These are phyloP conservation scores for Circinella minor DNA, from an alignment of 371 early-diverging fungal species.

Conservation along the genomic window DNA sequence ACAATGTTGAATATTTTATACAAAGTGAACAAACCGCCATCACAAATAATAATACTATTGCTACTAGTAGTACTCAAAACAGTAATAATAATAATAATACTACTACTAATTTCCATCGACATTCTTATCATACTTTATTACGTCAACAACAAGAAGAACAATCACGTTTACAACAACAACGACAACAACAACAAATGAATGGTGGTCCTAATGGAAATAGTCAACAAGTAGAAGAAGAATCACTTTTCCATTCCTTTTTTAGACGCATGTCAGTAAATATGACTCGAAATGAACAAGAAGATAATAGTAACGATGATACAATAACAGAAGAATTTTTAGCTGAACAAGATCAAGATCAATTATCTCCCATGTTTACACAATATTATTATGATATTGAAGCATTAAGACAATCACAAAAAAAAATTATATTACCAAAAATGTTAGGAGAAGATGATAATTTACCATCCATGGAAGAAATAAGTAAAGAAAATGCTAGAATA, in stretches of 20 bases:
- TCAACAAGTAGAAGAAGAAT: conserved; percentile 7
- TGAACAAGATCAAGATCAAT: conserved; percentile 18
- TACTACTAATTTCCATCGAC: background rate
- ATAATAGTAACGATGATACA: conserved; percentile 22
- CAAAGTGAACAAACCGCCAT: background rate
- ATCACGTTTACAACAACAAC: background rate
- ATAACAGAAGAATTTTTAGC: conserved; percentile 17
- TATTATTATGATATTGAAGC: too few relatives aligned
- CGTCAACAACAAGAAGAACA: background rate
- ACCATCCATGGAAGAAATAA: conserved; percentile 47
- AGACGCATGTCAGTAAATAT: conserved; percentile 41
- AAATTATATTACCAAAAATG: background rate
- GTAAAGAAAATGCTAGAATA: conserved; percentile 17
- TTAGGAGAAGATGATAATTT: conserved; percentile 31
- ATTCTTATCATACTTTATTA: conserved; percentile 5
- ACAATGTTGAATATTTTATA: conserved; percentile 22
- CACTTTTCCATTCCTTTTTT: conserved; percentile 34
- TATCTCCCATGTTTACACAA: background rate
- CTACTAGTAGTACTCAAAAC: too few relatives aligned
- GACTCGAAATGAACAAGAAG: conserved; percentile 25
- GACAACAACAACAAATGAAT: too few relatives aligned
- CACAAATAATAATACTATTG: too few relatives aligned
- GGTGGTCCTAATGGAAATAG: too few relatives aligned
- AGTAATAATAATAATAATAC: too few relatives aligned
- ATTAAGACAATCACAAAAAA: background rate